A percentile compares a stretch with the other conserved stretches of the same genome.
These are phyloP conservation scores for Tylopilus sp. DNA, from an alignment of 768 basidiomycete genomes.

Conservation along the genomic window DNA sequence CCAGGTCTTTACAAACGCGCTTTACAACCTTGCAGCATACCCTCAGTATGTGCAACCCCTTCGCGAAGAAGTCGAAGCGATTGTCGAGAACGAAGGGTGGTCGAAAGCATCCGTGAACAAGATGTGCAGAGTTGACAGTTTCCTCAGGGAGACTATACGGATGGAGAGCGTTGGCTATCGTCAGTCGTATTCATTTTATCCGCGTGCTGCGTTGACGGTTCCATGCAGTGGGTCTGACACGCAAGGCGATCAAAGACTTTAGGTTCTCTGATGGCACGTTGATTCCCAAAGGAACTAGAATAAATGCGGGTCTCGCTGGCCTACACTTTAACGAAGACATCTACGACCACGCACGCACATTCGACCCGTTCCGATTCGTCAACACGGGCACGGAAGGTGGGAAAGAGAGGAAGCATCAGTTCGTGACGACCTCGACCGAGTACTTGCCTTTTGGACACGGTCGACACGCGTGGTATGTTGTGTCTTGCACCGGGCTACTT, in stretches of 20 bases:
- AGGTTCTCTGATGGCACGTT: conserved; percentile 39
- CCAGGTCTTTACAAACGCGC: not conserved
- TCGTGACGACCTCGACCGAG: conserved; percentile 31
- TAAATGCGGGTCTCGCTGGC: conserved; percentile 13
- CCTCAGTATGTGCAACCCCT: not conserved
- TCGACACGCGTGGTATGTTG: conserved; percentile 27
- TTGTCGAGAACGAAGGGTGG: not conserved
- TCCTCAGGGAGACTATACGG: not conserved
- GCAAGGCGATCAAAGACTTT: conserved; percentile 31
- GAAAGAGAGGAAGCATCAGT: conserved; percentile 33
- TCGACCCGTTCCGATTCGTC: conserved; percentile 50
- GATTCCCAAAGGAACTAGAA: conserved; percentile 30
- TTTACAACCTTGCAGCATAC: not conserved
- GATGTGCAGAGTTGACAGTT: not conserved
- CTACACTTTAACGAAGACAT: conserved; percentile 17
- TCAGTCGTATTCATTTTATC: not conserved
- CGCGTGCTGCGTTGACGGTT: not conserved
- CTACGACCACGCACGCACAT: conserved; percentile 35
- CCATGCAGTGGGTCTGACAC: conserved; percentile 25
- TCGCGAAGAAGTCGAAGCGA: not conserved
- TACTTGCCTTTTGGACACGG: conserved; percentile 39
- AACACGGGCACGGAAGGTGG: conserved; percentile 32
- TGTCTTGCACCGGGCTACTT: not conserved
- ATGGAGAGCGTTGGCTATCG: conserved; percentile 1
- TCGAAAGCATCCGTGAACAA: not conserved